A percentile compares a stretch with the other conserved stretches of the same genome.
Evolutionary conservation across 2,329 filamentous ascomycete species (phyloP).

Genomic region (Cercospora sp.): DNA sequence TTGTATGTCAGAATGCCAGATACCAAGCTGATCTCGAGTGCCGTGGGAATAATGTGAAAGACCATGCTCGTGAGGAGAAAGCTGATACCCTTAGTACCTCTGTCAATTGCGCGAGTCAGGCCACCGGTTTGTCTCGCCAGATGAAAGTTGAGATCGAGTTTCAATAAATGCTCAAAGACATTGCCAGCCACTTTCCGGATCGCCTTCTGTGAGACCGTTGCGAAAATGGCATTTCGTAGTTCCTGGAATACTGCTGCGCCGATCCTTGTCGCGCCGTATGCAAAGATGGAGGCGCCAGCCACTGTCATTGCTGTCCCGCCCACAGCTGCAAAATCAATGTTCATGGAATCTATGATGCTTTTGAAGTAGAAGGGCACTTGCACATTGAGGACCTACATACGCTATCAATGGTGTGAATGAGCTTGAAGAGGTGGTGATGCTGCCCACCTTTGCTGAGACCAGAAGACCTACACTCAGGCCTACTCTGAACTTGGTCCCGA

Average conservation of each 20-base stretch:
- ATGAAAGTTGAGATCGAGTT: slow-evolving; percentile 90
- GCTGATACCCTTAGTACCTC: slow-evolving; percentile 97
- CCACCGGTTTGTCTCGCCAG: slow-evolving; percentile 92
- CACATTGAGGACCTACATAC: slow-evolving; percentile 72
- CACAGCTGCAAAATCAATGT: slow-evolving; percentile 81
- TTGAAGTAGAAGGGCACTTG: slow-evolving; percentile 99
- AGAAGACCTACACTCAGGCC: slow-evolving; percentile 79
- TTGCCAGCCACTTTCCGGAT: slow-evolving; percentile 88
- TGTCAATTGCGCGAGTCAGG: slow-evolving; percentile 87
- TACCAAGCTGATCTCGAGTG: slow-evolving; percentile 90
- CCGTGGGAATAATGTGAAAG: slow-evolving; percentile 92
- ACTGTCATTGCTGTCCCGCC: slow-evolving; percentile 89
- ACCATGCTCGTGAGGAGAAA: slow-evolving; percentile 98
- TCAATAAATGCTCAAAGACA: slow-evolving; percentile 87
- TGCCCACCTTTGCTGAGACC: slow-evolving; percentile 75
- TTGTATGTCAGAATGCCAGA: slow-evolving; percentile 96
- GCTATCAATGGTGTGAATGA: slow-evolving; percentile 38
- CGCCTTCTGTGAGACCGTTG: slow-evolving; percentile 93
- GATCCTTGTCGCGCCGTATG: slow-evolving; percentile 81
- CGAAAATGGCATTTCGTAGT: slow-evolving; percentile 92
- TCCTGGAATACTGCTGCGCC: slow-evolving; percentile 90
- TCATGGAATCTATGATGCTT: slow-evolving; percentile 96
- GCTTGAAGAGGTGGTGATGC: slow-evolving; percentile 14
- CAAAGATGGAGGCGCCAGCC: slow-evolving; percentile 88
- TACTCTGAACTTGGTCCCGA: slow-evolving; percentile 81